Evolutionary conservation across 495 filamentous ascomycete genomes (phyloP).

Genomic region (Tuber umbilicatum): DNA sequence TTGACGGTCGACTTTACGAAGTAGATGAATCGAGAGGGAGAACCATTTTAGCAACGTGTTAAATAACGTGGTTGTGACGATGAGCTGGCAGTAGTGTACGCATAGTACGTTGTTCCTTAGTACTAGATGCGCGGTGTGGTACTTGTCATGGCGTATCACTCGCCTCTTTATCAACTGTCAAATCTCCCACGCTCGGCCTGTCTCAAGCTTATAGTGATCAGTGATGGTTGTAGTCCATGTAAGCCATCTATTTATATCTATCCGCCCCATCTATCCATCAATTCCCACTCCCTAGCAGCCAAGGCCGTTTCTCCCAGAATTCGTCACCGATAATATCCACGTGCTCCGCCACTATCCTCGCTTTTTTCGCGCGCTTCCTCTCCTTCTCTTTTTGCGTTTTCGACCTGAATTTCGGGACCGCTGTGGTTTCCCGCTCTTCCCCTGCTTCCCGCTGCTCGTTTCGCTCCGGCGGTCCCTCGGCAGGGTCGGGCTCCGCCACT

Average conservation of each 20-base stretch:
- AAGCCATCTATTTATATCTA: slow-evolving; percentile 7
- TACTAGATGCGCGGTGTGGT: not conserved
- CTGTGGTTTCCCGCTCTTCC: not conserved
- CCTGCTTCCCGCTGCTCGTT: slow-evolving; percentile 38
- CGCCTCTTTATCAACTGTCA: not conserved
- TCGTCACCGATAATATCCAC: slow-evolving; percentile 88
- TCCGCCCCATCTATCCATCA: not conserved
- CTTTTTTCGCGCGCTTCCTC: slow-evolving; percentile 63
- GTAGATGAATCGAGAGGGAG: not conserved
- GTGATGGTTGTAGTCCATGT: not conserved
- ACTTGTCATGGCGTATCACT: slow-evolving; percentile 16
- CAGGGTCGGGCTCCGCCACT: slow-evolving; percentile 42
- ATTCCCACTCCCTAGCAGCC: slow-evolving; percentile 54
- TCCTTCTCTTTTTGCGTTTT: slow-evolving; percentile 73
- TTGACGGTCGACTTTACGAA: not conserved
- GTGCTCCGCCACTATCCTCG: slow-evolving; percentile 71
- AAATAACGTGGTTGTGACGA: not conserved
- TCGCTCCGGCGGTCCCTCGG: slow-evolving; percentile 52
- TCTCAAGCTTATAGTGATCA: not conserved
- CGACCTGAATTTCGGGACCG: slow-evolving; percentile 45
- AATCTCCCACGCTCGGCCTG: not conserved
- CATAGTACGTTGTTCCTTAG: too few relatives aligned
- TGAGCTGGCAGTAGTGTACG: not conserved
- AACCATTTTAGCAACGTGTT: not conserved
- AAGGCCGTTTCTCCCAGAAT: slow-evolving; percentile 82